Percentiles rank a stretch among this genome's conserved stretches.
These are phyloP conservation scores for Tetracentron sinense DNA, from an alignment of 164 flowering plant species.

Conservation along the genomic window DNA sequence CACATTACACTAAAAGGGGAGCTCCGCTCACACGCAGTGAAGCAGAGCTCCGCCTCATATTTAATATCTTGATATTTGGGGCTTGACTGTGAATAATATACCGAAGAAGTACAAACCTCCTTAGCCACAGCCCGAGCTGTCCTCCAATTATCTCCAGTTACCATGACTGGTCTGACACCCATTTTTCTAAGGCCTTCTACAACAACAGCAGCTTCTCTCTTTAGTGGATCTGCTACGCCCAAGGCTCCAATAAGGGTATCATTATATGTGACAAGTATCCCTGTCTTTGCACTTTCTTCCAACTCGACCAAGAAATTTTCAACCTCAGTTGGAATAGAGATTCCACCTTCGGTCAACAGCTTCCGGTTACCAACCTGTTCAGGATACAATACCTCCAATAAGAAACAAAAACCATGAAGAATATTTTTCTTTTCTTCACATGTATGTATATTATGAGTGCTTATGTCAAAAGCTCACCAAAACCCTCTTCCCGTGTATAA, in stretches of 20 bases:
- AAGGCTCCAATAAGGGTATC: constrained; percentile 61
- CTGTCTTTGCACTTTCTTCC: constrained; percentile 90
- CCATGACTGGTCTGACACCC: constrained; percentile 92
- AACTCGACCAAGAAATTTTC: constrained; percentile 73
- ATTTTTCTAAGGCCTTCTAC: constrained; percentile 80
- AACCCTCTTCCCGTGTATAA: constrained; percentile 50
- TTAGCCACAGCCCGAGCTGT: constrained; percentile 93
- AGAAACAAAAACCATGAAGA: constrained; percentile 3
- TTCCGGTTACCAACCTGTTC: constrained; percentile 89
- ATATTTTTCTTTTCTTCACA: background rate
- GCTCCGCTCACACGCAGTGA: too few relatives aligned
- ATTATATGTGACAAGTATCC: constrained; percentile 74
- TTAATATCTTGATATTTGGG: too few relatives aligned
- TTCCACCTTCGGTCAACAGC: constrained; percentile 65
- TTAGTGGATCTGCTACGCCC: constrained; percentile 88
- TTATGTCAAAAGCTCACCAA: constrained; percentile 48
- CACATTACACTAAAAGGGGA: too few relatives aligned
- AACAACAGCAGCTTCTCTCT: constrained; percentile 93
- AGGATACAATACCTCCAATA: constrained; percentile 14
- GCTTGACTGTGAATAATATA: too few relatives aligned
- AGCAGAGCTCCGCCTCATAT: too few relatives aligned
- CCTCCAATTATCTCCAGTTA: constrained; percentile 97
- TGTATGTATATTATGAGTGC: background rate
- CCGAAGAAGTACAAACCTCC: constrained; percentile 61
- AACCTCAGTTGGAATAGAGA: constrained; percentile 45